Evolutionary conservation across 2,329 filamentous ascomycete species (phyloP).

Genomic region (Hymenotorrendiella dingleyae): DNA sequence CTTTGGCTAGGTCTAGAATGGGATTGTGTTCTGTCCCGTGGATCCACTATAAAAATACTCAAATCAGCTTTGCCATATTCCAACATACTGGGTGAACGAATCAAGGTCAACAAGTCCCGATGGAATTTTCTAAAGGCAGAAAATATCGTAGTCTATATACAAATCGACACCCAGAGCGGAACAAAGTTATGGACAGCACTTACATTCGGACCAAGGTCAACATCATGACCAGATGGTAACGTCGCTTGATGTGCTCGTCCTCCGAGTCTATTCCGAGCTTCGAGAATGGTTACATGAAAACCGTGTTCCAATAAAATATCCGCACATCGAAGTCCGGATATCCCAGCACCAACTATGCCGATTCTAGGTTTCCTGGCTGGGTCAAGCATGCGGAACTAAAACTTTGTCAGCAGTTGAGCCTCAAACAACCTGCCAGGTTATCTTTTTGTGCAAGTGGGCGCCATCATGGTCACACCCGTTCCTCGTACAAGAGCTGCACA

Average conservation of each 20-base stretch:
- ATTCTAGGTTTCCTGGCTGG: slow-evolving; percentile 11
- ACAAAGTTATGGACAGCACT: too few species aligned
- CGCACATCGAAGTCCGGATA: slow-evolving; percentile 50
- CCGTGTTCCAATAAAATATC: slow-evolving; percentile 48
- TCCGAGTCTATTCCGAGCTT: slow-evolving; percentile 49
- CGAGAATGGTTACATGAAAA: slow-evolving; percentile 50
- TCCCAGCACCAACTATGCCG: slow-evolving; percentile 49
- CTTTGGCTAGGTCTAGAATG: slow-evolving; percentile 45
- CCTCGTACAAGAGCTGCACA: background rate
- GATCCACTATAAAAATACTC: too few species aligned
- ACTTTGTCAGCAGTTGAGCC: background rate
- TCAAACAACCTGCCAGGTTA: background rate
- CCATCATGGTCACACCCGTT: too few species aligned
- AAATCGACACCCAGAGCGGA: too few species aligned
- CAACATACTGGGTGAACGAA: background rate
- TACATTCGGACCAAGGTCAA: slow-evolving; percentile 28
- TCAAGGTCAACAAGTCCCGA: too few species aligned
- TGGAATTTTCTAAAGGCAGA: too few species aligned
- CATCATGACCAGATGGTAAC: slow-evolving; percentile 22
- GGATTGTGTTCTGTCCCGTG: slow-evolving; percentile 36
- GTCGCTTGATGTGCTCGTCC: slow-evolving; percentile 33
- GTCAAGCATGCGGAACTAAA: slow-evolving; percentile 2
- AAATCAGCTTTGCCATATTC: too few species aligned
- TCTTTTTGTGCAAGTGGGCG: too few species aligned
- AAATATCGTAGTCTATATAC: too few species aligned